Percentiles rank a stretch among this genome's conserved stretches.
Evolutionary conservation across 2,329 filamentous ascomycete genomes (phyloP).

Genomic region (Sordariomycetes sp.): DNA sequence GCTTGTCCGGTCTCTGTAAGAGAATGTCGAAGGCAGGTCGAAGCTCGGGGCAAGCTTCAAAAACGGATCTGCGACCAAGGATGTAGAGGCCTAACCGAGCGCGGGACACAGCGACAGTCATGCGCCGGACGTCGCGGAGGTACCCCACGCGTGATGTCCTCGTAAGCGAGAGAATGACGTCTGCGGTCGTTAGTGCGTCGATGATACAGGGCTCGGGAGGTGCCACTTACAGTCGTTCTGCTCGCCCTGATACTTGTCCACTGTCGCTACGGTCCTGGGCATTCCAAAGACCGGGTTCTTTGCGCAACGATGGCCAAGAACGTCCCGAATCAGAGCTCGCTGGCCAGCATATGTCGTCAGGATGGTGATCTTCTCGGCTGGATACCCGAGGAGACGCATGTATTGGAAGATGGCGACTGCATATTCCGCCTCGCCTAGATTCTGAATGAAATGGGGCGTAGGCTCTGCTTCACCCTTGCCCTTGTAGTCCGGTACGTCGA

Average conservation of each 20-base stretch:
- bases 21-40: slow-evolving; percentile 77
- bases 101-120: slow-evolving; percentile 90
- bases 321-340: slow-evolving; percentile 77
- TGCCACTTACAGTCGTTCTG: slow-evolving; percentile 97
- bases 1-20: slow-evolving; percentile 67
- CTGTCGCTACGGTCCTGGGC: slow-evolving; percentile 83
- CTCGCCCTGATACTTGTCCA: slow-evolving; percentile 98
- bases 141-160: slow-evolving; percentile 86
- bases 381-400: slow-evolving; percentile 92
- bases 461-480: slow-evolving; percentile 82
- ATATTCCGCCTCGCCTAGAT: slow-evolving; percentile 94
- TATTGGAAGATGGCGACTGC: slow-evolving; percentile 93
- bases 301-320: slow-evolving; percentile 74
- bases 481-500: slow-evolving; percentile 91
- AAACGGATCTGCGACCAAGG: slow-evolving; percentile 78
- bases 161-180: slow-evolving; percentile 88
- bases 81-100: slow-evolving; percentile 88
- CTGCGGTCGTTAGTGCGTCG: too few species aligned
- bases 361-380: slow-evolving; percentile 74
- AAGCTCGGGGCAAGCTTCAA: slow-evolving; percentile 82
- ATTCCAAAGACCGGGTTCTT: slow-evolving; percentile 79
- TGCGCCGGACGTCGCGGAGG: slow-evolving; percentile 81
- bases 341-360: slow-evolving; percentile 92
- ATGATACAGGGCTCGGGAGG: too few species aligned
- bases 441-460: slow-evolving; percentile 90